Base-by-base conservation (phyloP, 768 basidiomycete genomes). In the Hypholoma sublateritium region DNA sequence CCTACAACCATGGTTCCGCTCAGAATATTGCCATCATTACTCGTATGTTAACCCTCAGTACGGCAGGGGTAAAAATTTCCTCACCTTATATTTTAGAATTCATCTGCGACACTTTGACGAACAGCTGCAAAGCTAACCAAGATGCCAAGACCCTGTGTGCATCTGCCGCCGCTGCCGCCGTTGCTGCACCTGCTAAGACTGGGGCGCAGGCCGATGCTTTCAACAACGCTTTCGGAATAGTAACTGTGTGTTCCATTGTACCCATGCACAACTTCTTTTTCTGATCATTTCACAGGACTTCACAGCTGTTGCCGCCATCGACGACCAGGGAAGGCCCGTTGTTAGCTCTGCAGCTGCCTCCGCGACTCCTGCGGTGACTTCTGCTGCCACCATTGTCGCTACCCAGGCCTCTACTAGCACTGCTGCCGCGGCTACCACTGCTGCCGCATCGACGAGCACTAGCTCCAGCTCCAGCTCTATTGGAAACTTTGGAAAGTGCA, bases 151-250 rank as follows among this genome's bases (percentile, higher is more conserved):
- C 70, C 25, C 77, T 79, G n/a, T 86, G 84, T 59, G 67, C 70
- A 2, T 65, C 59, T 12, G 79, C 80, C 8, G 63, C 72, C 13
- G 78, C 79, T 47, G 80, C 80, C 8, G 69, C 70, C 53, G 53
- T 42, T 12, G 69, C 74, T n/a, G 73, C 71, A 0, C 41, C 72
- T 3, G 70, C 76, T 1, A 71, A 71, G 47, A 77, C 79, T 16
- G 85, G 85, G 56, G 75, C 72, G 17, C 80, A 84, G 59, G 84
- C 85, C 13, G 85, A 86, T 71, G 77, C 73, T 5, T 79, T 80
- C 68, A 80, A 80, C 55, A 70, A 59, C 21, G 72, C 66, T 0
- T 80, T 80, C 59, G 75, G 75, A 3, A 72, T 77, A 50, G 65
- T 62, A 7, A 79, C 78, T 8, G 74, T 77, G 55, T 51, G 69